phyloP scores from a whole-genome alignment of 306 rosid species.

The Quercus gilva region DNA sequence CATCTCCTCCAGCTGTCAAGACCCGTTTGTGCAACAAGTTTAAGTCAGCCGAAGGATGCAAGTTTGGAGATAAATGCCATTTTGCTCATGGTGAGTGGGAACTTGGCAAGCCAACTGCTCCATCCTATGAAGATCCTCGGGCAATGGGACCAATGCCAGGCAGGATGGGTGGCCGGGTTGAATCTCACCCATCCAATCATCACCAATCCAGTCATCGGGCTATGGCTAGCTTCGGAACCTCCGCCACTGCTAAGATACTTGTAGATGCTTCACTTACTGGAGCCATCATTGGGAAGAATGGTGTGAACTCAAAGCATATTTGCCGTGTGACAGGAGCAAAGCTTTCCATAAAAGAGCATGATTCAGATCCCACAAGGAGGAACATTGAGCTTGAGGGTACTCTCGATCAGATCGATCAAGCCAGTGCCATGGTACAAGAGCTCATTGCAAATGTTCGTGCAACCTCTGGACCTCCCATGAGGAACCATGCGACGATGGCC shows the following conservation, averaged over 20 bases:
- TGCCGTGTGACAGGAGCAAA: conserved; percentile 81
- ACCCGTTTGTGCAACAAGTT: conserved; percentile 78
- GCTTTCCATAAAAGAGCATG: conserved; percentile 77
- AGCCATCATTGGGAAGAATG: conserved; percentile 82
- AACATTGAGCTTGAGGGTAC: conserved; percentile 90
- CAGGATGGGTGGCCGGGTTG: conserved; percentile 53
- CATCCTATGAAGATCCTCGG: conserved; percentile 64
- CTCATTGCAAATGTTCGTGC: conserved; percentile 61
- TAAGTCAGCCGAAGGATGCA: conserved; percentile 81
- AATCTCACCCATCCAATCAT: conserved; percentile 41
- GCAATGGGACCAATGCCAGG: conserved; percentile 43
- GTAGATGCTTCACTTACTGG: conserved; percentile 82
- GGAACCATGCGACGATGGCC: conserved; percentile 27
- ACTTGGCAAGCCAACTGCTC: conserved; percentile 67
- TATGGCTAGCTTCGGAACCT: conserved; percentile 73
- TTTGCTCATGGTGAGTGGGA: conserved; percentile 83
- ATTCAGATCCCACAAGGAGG: conserved; percentile 60
- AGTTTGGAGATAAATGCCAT: conserved; percentile 83
- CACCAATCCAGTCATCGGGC: conserved; percentile 46
- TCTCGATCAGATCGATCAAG: conserved; percentile 70
- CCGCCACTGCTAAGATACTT: conserved; percentile 78
- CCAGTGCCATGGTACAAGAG: conserved; percentile 85
- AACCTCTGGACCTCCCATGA: conserved; percentile 45
- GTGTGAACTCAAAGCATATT: conserved; percentile 73
- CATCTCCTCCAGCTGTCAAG: conserved; percentile 74